Conservation (phyloP, 78 protist species). For the Protostelium mycophagum region DNA sequence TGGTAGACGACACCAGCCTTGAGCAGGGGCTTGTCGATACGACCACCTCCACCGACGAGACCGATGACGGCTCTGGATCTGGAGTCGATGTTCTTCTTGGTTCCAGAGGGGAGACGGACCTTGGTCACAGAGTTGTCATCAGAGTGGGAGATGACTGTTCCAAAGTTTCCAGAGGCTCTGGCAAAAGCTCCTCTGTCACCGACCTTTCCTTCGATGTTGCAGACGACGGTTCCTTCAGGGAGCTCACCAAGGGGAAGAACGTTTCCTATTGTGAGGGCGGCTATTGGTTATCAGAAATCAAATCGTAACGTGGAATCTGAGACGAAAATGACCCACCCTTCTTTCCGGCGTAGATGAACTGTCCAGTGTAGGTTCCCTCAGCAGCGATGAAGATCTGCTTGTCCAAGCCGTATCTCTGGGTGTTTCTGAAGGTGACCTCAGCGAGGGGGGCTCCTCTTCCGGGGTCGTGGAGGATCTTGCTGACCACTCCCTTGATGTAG, state of each 20-base stretch:
- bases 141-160: conserved; percentile 94
- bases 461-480: conserved; percentile 98
- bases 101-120: conserved; percentile 95
- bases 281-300: conserved; percentile 12
- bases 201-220: conserved; percentile 95
- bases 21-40: conserved; percentile 99
- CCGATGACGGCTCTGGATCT: conserved; percentile 97
- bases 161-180: conserved; percentile 96
- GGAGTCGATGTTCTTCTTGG: conserved; percentile 89
- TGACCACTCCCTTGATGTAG: conserved; percentile 84
- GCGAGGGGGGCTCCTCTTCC: conserved; percentile 99
- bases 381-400: conserved; percentile 92
- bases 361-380: conserved; percentile 99
- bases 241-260: conserved; percentile 88
- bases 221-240: conserved; percentile 98
- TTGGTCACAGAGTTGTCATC: conserved; percentile 90
- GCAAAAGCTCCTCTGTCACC: conserved; percentile 96
- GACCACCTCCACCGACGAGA: conserved; percentile 99
- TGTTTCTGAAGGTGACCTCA: conserved; percentile 91
- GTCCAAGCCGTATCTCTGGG: conserved; percentile 72
- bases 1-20: conserved; percentile 98
- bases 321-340: conserved; percentile 55
- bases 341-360: conserved; percentile 94
- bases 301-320: background rate
- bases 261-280: conserved; percentile 96